Percentiles rank a stretch among this genome's conserved stretches.
phyloP scores from a whole-genome alignment of 2,329 filamentous ascomycete genomes.

The Nemania serpens region DNA sequence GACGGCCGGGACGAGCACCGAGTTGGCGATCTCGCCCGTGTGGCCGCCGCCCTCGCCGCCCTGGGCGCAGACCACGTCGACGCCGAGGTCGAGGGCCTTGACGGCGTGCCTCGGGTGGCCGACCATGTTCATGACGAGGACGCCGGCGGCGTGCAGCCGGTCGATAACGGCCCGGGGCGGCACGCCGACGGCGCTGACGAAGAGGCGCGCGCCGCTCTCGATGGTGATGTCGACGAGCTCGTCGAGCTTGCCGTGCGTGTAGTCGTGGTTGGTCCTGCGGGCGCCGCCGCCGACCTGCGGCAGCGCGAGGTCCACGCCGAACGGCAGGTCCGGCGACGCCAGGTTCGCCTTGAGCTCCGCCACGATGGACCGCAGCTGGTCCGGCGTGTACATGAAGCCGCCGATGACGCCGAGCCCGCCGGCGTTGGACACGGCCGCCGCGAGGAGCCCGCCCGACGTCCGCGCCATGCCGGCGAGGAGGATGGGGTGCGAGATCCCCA shows the following conservation, averaged over 20 bases:
- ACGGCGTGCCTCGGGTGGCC: slow-evolving; percentile 88
- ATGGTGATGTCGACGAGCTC: slow-evolving; percentile 87
- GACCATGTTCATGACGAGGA: slow-evolving; percentile 97
- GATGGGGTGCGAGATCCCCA: slow-evolving; percentile 86
- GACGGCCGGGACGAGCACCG: slow-evolving; percentile 84
- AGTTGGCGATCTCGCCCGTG: slow-evolving; percentile 84
- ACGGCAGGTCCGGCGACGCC: slow-evolving; percentile 69
- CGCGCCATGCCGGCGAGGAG: slow-evolving; percentile 93
- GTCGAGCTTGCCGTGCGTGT: slow-evolving; percentile 86
- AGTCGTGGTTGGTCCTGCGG: slow-evolving; percentile 92
- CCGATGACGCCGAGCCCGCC: slow-evolving; percentile 81
- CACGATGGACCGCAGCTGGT: slow-evolving; percentile 78
- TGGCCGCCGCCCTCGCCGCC: slow-evolving; percentile 93
- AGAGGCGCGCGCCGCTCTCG: slow-evolving; percentile 79
- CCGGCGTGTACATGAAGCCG: slow-evolving; percentile 72
- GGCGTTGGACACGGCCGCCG: slow-evolving; percentile 86
- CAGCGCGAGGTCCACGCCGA: slow-evolving; percentile 89
- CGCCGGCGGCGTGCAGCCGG: slow-evolving; percentile 75
- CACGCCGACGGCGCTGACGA: slow-evolving; percentile 87
- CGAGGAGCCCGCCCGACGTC: slow-evolving; percentile 76
- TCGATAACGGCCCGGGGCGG: slow-evolving; percentile 76
- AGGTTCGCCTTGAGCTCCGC: slow-evolving; percentile 83
- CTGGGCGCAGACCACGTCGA: slow-evolving; percentile 91
- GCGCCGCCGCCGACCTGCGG: slow-evolving; percentile 85
- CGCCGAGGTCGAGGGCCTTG: slow-evolving; percentile 84